Conservation (phyloP, 1,284 basidiomycete genomes). For the Phenoliferia sp. region DNA sequence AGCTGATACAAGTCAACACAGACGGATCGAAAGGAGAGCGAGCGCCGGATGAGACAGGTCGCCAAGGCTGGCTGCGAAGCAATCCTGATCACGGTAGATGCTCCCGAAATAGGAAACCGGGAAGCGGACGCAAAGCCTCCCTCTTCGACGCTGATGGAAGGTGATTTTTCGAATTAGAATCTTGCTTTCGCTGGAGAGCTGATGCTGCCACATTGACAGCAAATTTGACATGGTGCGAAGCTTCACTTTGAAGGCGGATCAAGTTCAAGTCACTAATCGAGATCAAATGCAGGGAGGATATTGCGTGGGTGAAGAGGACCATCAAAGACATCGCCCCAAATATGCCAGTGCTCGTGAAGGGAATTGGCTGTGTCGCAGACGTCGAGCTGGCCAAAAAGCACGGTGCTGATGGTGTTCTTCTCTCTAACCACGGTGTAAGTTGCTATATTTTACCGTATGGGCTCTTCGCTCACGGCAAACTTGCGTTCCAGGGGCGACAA, state of each 20-base stretch:
- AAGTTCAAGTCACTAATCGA: slow-evolving; percentile 7
- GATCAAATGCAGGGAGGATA: slow-evolving; percentile 36
- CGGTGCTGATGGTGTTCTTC: slow-evolving; percentile 48
- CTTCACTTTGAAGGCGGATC: background rate
- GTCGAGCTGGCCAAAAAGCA: slow-evolving; percentile 57
- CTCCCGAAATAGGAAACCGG: slow-evolving; percentile 44
- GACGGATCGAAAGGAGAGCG: slow-evolving; percentile 42
- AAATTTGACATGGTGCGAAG: background rate
- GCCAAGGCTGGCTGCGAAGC: slow-evolving; percentile 42
- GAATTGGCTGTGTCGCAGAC: slow-evolving; percentile 55
- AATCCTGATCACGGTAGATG: slow-evolving; percentile 49
- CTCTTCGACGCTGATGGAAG: background rate
- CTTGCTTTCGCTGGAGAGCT: background rate
- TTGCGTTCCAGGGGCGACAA: slow-evolving; percentile 4
- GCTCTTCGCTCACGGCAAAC: background rate
- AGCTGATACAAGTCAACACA: background rate
- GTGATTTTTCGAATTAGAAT: background rate
- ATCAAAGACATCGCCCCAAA: slow-evolving; percentile 40
- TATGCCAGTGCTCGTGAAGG: slow-evolving; percentile 49
- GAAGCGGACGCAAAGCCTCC: slow-evolving; percentile 30
- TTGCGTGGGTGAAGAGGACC: slow-evolving; percentile 43
- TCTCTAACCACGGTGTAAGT: slow-evolving; percentile 47
- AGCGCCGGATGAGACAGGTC: slow-evolving; percentile 43
- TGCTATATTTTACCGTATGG: slow-evolving; percentile 33
- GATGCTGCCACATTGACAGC: background rate